These are phyloP conservation scores for Trichoderma lentiforme DNA, from an alignment of 2,329 filamentous ascomycete genomes.

Conservation along the genomic window DNA sequence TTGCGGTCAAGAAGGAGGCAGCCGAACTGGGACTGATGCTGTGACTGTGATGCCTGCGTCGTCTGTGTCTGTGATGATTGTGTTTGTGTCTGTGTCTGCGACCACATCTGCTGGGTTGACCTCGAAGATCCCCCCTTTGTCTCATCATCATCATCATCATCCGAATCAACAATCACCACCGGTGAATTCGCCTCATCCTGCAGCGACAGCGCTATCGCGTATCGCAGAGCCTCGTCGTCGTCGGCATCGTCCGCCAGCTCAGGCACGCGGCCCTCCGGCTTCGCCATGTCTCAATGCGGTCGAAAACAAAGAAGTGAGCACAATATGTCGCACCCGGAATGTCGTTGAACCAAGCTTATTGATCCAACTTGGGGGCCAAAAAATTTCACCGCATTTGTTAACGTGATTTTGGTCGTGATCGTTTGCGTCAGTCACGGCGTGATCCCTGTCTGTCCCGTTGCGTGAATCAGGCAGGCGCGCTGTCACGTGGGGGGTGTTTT, in stretches of 20 bases:
- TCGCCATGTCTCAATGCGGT: not conserved
- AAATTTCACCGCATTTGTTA: not conserved
- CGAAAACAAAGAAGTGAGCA: not conserved
- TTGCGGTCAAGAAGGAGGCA: conserved; percentile 66
- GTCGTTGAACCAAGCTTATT: not conserved
- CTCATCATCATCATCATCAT: not conserved
- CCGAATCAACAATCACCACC: not conserved
- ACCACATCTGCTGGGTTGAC: not conserved
- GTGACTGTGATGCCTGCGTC: not conserved
- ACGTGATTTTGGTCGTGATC: conserved; percentile 15
- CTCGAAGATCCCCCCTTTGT: not conserved
- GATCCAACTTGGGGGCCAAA: not conserved
- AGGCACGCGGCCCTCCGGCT: conserved; percentile 16
- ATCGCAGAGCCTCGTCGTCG: conserved; percentile 58
- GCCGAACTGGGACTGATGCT: conserved; percentile 28
- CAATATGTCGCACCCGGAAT: not conserved
- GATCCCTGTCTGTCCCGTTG: not conserved
- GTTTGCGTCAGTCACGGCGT: not conserved
- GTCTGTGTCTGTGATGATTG: not conserved
- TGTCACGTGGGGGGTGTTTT: conserved; percentile 3
- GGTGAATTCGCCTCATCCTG: conserved; percentile 26
- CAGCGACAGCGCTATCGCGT: conserved; percentile 59
- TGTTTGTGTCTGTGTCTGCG: not conserved
- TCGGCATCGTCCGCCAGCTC: conserved; percentile 37
- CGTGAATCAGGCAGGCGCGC: conserved; percentile 5